phyloP scores from a whole-genome alignment of 768 basidiomycete genomes.

The Boletus coccyginus region DNA sequence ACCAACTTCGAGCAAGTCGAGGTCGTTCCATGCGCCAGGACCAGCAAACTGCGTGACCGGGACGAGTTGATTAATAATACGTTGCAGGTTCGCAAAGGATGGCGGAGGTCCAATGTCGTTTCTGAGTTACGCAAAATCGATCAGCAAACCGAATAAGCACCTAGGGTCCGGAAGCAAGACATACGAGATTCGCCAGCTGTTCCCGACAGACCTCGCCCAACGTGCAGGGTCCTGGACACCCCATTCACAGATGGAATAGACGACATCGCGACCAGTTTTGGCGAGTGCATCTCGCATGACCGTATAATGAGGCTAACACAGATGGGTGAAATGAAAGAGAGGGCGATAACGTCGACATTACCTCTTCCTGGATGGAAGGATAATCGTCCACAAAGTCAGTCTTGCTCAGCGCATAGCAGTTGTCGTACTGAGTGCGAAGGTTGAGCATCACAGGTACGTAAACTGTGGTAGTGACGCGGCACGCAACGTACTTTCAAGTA shows the following conservation, averaged over 20 bases:
- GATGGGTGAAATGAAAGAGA: neutral
- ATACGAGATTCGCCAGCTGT: constrained; percentile 52
- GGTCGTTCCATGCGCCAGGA: constrained; percentile 47
- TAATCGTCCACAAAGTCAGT: neutral
- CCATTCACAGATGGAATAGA: constrained; percentile 52
- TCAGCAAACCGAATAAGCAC: neutral
- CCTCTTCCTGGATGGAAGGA: constrained; percentile 3
- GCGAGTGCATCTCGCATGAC: constrained; percentile 11
- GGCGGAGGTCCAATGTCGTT: constrained; percentile 11
- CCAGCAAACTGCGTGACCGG: constrained; percentile 49
- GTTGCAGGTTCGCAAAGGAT: constrained; percentile 10
- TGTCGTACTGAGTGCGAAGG: constrained; percentile 8
- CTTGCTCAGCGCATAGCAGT: constrained; percentile 6
- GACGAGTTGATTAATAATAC: constrained; percentile 29
- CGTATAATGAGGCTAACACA: neutral
- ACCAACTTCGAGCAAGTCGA: constrained; percentile 54
- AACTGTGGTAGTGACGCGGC: neutral
- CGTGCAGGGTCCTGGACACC: constrained; percentile 54
- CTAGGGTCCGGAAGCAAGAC: neutral
- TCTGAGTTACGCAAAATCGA: neutral
- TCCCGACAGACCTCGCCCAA: constrained; percentile 43
- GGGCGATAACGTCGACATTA: neutral
- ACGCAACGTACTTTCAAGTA: constrained; percentile 11
- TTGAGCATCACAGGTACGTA: neutral
- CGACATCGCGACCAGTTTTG: constrained; percentile 22